These are phyloP conservation scores for Pseudocercospora macadamiae DNA, from an alignment of 2,329 filamentous ascomycete species.

Conservation along the genomic window DNA sequence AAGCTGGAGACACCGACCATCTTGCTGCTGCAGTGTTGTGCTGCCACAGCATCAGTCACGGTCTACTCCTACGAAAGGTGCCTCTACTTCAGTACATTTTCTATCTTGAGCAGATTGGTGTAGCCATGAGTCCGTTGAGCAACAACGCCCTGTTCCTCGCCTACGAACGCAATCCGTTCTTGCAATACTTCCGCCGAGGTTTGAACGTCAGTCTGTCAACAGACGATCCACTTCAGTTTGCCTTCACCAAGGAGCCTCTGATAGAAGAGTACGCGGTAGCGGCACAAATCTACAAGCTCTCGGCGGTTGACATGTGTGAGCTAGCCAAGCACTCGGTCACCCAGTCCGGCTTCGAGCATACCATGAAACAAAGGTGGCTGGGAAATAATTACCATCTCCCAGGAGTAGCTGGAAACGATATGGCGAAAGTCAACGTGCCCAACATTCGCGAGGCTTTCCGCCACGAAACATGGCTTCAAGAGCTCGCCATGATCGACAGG, in stretches of 20 bases:
- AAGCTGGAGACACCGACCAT: conserved; percentile 96
- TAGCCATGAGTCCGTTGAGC: conserved; percentile 98
- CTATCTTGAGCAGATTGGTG: conserved; percentile 96
- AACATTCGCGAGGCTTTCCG: conserved; percentile 89
- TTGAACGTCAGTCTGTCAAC: conserved; percentile 95
- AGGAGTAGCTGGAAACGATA: conserved; percentile 82
- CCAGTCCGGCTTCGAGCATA: conserved; percentile 90
- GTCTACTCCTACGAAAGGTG: conserved; percentile 88
- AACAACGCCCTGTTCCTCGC: conserved; percentile 97
- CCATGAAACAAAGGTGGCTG: conserved; percentile 89
- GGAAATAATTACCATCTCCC: conserved; percentile 76
- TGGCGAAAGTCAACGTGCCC: conserved; percentile 95
- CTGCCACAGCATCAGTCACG: conserved; percentile 96
- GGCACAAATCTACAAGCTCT: conserved; percentile 97
- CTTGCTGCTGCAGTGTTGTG: conserved; percentile 87
- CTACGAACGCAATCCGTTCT: conserved; percentile 94
- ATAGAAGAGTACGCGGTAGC: conserved; percentile 99
- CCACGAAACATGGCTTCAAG: conserved; percentile 81
- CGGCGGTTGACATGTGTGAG: conserved; percentile 97
- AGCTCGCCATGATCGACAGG: conserved; percentile 70
- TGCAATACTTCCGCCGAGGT: conserved; percentile 92
- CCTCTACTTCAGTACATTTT: conserved; percentile 95
- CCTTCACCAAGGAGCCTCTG: conserved; percentile 95
- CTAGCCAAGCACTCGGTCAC: conserved; percentile 93
- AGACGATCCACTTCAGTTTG: conserved; percentile 95